These are phyloP conservation scores for Alternaria longipes DNA, from an alignment of 2,329 filamentous ascomycete genomes.

Conservation along the genomic window DNA sequence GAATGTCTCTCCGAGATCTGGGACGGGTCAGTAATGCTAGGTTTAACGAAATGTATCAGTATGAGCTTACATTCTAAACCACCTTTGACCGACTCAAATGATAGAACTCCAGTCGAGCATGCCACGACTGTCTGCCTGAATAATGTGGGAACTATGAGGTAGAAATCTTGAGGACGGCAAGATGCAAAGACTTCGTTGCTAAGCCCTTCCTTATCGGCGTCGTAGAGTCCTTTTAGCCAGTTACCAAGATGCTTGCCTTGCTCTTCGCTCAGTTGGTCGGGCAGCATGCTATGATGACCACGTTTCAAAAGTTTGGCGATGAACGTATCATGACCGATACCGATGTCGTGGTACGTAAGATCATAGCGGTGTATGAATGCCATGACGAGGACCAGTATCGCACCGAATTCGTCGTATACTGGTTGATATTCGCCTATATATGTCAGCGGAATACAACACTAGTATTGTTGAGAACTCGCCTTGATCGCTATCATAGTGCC, in stretches of 20 bases:
- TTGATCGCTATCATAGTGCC: conserved; percentile 84
- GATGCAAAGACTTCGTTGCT: conserved; percentile 83
- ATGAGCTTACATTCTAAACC: conserved; percentile 74
- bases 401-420: conserved; percentile 85
- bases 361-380: conserved; percentile 80
- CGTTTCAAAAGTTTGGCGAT: conserved; percentile 71
- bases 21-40: conserved; percentile 5
- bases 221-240: conserved; percentile 82
- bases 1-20: conserved; percentile 81
- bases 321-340: conserved; percentile 71
- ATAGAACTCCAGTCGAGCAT: conserved; percentile 70
- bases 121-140: conserved; percentile 80
- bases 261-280: conserved; percentile 72
- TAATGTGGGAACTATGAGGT: conserved; percentile 77
- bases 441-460: conserved; percentile 21
- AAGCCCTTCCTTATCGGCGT: conserved; percentile 71
- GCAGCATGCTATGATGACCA: conserved; percentile 65
- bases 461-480: conserved; percentile 43
- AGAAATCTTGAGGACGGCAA: conserved; percentile 84
- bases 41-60: not conserved
- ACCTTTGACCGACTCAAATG: conserved; percentile 74
- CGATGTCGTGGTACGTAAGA: conserved; percentile 71
- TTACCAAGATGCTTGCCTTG: conserved; percentile 71
- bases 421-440: conserved; percentile 76
- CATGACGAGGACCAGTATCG: conserved; percentile 76